Conservation (phyloP, 768 basidiomycete genomes). For the Pleurotus sapidus region DNA sequence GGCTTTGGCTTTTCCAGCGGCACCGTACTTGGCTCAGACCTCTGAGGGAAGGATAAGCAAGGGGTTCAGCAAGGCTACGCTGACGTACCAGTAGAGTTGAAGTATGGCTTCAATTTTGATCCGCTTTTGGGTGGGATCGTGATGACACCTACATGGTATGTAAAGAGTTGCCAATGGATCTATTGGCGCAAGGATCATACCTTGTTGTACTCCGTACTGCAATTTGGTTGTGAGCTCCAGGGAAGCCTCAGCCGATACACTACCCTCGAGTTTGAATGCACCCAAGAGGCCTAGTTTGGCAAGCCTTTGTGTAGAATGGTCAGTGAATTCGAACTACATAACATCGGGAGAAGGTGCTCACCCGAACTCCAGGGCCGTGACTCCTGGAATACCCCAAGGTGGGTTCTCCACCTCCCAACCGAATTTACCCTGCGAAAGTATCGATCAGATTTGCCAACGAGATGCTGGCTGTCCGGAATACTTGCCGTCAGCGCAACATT, state of each 20-base stretch:
- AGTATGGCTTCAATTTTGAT: not conserved
- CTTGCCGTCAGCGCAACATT: not conserved
- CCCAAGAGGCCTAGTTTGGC: constrained; percentile 3
- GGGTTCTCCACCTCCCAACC: not conserved
- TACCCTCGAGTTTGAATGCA: not conserved
- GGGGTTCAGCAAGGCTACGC: not conserved
- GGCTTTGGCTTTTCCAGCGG: not conserved
- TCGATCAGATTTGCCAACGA: not conserved
- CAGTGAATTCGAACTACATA: not conserved
- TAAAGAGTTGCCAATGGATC: not conserved
- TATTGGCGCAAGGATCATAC: not conserved
- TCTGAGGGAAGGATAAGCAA: not conserved
- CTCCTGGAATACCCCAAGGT: not conserved
- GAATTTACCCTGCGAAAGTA: not conserved
- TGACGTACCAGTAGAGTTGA: not conserved
- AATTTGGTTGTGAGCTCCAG: not conserved
- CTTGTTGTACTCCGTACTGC: not conserved
- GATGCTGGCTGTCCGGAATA: not conserved
- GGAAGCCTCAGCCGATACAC: not conserved
- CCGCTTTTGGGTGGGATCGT: not conserved
- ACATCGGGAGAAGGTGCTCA: not conserved
- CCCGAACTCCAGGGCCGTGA: constrained; percentile 5
- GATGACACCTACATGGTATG: not conserved
- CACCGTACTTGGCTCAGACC: not conserved
- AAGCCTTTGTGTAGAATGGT: not conserved